Conservation (phyloP, 2,329 filamentous ascomycete species). For the Fusarium sp. region DNA sequence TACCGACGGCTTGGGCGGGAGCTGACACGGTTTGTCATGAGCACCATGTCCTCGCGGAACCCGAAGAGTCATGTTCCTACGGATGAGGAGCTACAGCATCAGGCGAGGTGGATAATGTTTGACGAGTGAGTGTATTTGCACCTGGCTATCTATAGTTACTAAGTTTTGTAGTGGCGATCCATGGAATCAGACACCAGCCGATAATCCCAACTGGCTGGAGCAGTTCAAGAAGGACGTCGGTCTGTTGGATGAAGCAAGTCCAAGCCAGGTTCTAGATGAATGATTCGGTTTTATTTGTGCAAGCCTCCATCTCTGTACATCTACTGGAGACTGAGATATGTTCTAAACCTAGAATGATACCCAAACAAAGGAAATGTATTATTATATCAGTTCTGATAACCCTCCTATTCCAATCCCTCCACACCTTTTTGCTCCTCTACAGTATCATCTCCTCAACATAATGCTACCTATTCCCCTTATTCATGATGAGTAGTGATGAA, state of each 20-base stretch:
- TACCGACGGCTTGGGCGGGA: conserved; percentile 35
- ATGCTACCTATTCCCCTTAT: too few relatives aligned
- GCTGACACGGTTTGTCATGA: conserved; percentile 35
- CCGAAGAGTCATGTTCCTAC: conserved; percentile 43
- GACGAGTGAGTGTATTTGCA: conserved; percentile 31
- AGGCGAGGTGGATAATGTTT: conserved; percentile 48
- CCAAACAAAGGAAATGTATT: not conserved
- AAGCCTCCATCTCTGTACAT: not conserved
- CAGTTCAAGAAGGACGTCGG: not conserved
- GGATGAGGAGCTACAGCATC: conserved; percentile 48
- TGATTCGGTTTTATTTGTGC: not conserved
- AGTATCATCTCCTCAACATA: not conserved
- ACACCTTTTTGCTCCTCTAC: not conserved
- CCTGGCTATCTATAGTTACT: not conserved
- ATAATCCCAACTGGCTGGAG: conserved; percentile 49
- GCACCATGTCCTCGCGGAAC: conserved; percentile 44
- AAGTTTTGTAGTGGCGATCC: conserved; percentile 29
- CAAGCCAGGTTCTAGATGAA: not conserved
- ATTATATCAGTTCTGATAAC: not conserved
- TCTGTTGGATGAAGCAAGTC: not conserved
- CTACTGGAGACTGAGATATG: not conserved
- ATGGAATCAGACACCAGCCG: conserved; percentile 55
- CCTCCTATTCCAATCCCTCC: not conserved
- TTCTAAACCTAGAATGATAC: not conserved
- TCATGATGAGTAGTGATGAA: too few relatives aligned